These are phyloP conservation scores for Arachis stenosperma DNA, from an alignment of 306 rosid species.

Conservation along the genomic window DNA sequence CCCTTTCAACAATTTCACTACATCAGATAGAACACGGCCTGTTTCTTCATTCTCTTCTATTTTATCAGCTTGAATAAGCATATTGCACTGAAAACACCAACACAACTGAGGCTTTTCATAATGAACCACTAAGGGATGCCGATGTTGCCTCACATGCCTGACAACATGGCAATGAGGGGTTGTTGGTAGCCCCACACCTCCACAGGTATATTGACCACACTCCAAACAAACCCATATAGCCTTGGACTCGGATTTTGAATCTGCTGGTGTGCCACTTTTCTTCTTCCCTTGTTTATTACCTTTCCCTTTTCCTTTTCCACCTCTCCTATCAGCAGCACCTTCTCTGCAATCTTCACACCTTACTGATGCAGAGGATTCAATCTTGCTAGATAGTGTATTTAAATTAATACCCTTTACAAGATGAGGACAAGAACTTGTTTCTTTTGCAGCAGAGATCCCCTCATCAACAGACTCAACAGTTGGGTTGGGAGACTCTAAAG, in stretches of 20 bases:
- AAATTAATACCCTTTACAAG: conserved; percentile 71
- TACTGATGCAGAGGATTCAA: conserved; percentile 49
- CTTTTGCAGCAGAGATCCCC: conserved; percentile 53
- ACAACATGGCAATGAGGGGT: conserved; percentile 62
- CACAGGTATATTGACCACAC: conserved; percentile 83
- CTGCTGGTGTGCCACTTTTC: conserved; percentile 60
- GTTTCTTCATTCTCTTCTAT: conserved; percentile 60
- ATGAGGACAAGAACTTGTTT: conserved; percentile 68
- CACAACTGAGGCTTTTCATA: conserved; percentile 71
- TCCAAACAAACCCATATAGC: conserved; percentile 91
- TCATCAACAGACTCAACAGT: conserved; percentile 49
- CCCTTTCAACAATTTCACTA: conserved; percentile 67
- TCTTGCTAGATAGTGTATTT: conserved; percentile 55
- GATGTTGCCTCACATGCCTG: conserved; percentile 68
- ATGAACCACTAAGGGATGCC: conserved; percentile 72
- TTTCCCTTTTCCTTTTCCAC: conserved; percentile 58
- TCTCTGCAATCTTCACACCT: conserved; percentile 82
- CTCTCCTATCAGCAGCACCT: conserved; percentile 63
- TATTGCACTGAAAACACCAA: conserved; percentile 86
- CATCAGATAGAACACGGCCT: conserved; percentile 53
- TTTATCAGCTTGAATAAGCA: conserved; percentile 62
- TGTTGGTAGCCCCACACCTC: conserved; percentile 84
- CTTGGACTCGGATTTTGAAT: conserved; percentile 61
- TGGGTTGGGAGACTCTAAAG: conserved; percentile 37
- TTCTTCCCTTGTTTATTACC: conserved; percentile 65